Percentiles rank a stretch among this genome's conserved stretches.
phyloP scores from a whole-genome alignment of 2,329 filamentous ascomycete genomes.

The Colletotrichum sp. region DNA sequence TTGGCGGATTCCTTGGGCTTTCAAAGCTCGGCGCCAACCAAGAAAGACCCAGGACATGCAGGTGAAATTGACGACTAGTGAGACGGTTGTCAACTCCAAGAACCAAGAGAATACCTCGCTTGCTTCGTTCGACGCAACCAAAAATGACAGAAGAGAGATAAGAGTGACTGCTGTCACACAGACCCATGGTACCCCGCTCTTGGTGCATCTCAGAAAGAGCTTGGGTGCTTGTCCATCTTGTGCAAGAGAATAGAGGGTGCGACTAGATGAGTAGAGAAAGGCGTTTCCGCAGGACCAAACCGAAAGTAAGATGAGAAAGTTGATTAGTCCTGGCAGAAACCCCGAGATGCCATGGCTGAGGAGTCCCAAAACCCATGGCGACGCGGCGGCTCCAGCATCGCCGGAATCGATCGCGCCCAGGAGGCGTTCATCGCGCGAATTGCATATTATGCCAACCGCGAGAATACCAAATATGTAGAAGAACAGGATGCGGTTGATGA shows the following conservation, averaged over 20 bases:
- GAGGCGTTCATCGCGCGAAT: conserved; percentile 61
- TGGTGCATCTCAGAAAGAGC: conserved; percentile 43
- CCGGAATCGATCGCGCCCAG: conserved; percentile 56
- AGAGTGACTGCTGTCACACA: conserved; percentile 35
- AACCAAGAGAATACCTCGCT: conserved; percentile 45
- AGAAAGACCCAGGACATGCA: conserved; percentile 51
- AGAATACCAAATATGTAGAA: conserved; percentile 74
- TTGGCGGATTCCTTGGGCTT: conserved; percentile 53
- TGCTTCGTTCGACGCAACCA: conserved; percentile 40
- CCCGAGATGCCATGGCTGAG: conserved; percentile 52
- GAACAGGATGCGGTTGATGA: conserved; percentile 73
- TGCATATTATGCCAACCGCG: conserved; percentile 62
- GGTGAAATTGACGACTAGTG: conserved; percentile 63
- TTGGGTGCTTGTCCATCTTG: conserved; percentile 52
- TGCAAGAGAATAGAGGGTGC: conserved; percentile 56
- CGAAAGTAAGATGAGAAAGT: conserved; percentile 43
- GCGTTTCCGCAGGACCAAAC: conserved; percentile 52
- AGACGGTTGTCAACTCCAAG: conserved; percentile 60
- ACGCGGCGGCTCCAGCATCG: conserved; percentile 55
- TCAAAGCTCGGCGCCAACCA: conserved; percentile 55
- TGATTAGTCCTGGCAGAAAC: conserved; percentile 62
- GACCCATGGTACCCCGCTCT: conserved; percentile 49
- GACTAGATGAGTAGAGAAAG: conserved; percentile 56
- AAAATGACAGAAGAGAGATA: conserved; percentile 39
- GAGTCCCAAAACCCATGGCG: conserved; percentile 60